These are phyloP conservation scores for Asterella californica DNA, from an alignment of 225 moss, liverwort and hornwort genomes.

Conservation along the genomic window DNA sequence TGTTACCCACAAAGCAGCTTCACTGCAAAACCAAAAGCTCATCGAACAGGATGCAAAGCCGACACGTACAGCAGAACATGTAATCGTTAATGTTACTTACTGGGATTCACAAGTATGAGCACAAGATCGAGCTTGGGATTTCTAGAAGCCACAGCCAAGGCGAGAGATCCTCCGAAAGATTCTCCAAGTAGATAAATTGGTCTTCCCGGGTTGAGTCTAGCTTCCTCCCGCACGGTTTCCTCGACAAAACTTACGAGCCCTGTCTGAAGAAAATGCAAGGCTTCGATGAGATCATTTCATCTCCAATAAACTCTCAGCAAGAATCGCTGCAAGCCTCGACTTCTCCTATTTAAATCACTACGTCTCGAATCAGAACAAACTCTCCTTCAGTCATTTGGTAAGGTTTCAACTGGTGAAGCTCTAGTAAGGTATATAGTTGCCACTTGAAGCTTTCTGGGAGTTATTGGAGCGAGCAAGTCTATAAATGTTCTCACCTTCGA, in stretches of 20 bases:
- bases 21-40: background rate
- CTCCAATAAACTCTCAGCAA: background rate
- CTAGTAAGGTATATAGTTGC: background rate
- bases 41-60: background rate
- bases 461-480: background rate
- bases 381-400: no score
- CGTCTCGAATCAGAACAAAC: no score
- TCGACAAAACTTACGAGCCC: constrained; percentile 71
- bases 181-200: constrained; percentile 78
- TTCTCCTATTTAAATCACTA: background rate
- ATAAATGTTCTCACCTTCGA: constrained; percentile 38
- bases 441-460: background rate
- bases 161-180: constrained; percentile 70
- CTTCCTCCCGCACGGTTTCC: constrained; percentile 51
- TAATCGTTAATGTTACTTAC: constrained; percentile 26
- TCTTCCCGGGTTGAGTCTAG: constrained; percentile 31
- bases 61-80: background rate
- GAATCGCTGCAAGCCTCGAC: background rate
- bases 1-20: background rate
- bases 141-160: constrained; percentile 70
- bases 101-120: constrained; percentile 67
- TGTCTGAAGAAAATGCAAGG: constrained; percentile 34
- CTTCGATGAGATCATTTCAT: background rate
- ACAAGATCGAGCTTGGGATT: constrained; percentile 72
- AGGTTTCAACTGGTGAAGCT: no score